These are phyloP conservation scores for Trichosporon ovoides DNA, from an alignment of 1,284 basidiomycete species.

Conservation along the genomic window DNA sequence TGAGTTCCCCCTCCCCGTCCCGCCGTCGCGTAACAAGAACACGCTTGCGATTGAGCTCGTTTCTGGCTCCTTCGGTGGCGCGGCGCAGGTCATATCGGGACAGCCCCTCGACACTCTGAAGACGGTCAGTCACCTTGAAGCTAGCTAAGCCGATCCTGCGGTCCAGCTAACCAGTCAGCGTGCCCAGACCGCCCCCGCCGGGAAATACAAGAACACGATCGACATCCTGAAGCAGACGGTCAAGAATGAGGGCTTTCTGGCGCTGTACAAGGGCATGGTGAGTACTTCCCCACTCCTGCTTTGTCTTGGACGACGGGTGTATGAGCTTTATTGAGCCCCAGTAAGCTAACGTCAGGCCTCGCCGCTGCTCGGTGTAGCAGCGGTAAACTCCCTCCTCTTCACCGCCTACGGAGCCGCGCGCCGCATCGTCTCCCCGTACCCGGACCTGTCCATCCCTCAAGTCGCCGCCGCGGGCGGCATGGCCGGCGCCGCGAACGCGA, in stretches of 20 bases:
- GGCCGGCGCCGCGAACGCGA: conserved; percentile 82
- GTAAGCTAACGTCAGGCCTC: conserved; percentile 58
- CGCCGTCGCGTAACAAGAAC: conserved; percentile 35
- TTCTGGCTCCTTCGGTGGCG: conserved; percentile 49
- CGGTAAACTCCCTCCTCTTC: conserved; percentile 92
- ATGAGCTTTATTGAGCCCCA: no score
- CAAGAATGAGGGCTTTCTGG: conserved; percentile 47
- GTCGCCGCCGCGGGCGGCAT: conserved; percentile 79
- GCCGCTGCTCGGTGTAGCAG: conserved; percentile 88
- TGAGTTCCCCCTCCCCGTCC: conserved; percentile 28
- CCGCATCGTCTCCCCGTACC: conserved; percentile 79
- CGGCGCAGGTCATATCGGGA: conserved; percentile 65
- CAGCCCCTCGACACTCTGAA: conserved; percentile 80
- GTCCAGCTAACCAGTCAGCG: conserved; percentile 27
- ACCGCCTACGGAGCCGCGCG: conserved; percentile 78
- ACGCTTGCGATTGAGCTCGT: conserved; percentile 46
- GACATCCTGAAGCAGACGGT: conserved; percentile 78
- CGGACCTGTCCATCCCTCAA: conserved; percentile 70
- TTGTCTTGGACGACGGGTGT: no score
- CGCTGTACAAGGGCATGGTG: conserved; percentile 13
- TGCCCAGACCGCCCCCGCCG: conserved; percentile 51
- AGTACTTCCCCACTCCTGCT: background rate
- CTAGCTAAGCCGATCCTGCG: background rate
- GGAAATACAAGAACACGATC: conserved; percentile 77
- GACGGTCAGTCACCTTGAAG: conserved; percentile 46